These are phyloP conservation scores for Torulaspora indica DNA, from an alignment of 805 yeast species.

Conservation along the genomic window DNA sequence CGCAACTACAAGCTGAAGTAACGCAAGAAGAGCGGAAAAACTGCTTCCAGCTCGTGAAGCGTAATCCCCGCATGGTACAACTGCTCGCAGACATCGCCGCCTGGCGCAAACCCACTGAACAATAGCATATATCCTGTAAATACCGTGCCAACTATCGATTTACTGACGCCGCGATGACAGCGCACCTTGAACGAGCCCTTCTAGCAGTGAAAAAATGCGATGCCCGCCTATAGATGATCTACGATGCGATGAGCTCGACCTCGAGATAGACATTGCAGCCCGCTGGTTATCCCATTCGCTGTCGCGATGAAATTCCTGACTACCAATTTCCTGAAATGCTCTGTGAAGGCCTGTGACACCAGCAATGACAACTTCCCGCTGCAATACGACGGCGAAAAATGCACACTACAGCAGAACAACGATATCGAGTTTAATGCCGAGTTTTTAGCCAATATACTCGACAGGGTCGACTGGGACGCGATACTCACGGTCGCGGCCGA, in stretches of 20 bases:
- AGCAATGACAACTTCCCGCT: conserved; percentile 79
- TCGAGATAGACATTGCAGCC: not conserved
- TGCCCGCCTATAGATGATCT: not conserved
- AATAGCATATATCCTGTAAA: conserved; percentile 4
- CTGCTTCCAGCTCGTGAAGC: conserved; percentile 18
- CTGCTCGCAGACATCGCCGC: conserved; percentile 17
- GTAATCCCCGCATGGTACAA: conserved; percentile 15
- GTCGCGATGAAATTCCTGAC: conserved; percentile 81
- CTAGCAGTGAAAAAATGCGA: conserved; percentile 4
- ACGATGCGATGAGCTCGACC: not conserved
- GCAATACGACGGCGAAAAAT: conserved; percentile 48
- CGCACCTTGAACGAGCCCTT: conserved; percentile 1
- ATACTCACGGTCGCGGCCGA: conserved; percentile 71
- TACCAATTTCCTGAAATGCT: conserved; percentile 94
- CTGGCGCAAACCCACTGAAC: conserved; percentile 9
- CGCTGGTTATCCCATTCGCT: not conserved
- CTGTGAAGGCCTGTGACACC: conserved; percentile 73
- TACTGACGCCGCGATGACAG: not conserved
- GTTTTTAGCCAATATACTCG: conserved; percentile 69
- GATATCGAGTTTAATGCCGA: conserved; percentile 73
- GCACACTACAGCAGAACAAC: conserved; percentile 70
- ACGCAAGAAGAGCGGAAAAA: conserved; percentile 11
- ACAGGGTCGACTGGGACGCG: conserved; percentile 86
- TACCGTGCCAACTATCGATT: not conserved
- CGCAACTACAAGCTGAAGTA: conserved; percentile 1